These are phyloP conservation scores for Clitopilus passeckerianus DNA, from an alignment of 768 basidiomycete genomes.

Conservation along the genomic window DNA sequence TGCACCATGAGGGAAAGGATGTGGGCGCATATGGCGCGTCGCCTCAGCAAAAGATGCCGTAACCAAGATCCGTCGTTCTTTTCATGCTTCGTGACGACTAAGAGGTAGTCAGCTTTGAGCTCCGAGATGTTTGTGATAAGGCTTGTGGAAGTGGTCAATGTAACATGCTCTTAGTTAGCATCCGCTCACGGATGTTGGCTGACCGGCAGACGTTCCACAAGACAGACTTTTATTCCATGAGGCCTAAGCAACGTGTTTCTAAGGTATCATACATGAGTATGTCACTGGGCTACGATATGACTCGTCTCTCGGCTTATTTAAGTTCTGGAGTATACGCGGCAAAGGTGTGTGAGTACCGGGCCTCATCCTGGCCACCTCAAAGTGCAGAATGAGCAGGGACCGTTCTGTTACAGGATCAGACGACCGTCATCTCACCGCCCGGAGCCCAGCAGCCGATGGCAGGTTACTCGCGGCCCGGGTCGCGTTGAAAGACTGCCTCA, in stretches of 20 bases:
- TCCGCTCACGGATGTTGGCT: not conserved
- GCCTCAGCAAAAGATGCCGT: not conserved
- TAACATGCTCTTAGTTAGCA: not conserved
- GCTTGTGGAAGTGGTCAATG: not conserved
- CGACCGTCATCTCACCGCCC: not conserved
- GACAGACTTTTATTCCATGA: not conserved
- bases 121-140: not conserved
- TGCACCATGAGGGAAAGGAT: not conserved
- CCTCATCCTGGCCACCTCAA: no score
- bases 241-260: not conserved
- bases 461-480: not conserved
- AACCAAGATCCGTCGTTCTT: not conserved
- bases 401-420: not conserved
- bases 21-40: not conserved
- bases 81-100: not conserved
- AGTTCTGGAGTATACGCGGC: no score
- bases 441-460: not conserved
- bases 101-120: not conserved
- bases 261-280: no score
- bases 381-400: not conserved
- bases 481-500: not conserved
- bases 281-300: no score
- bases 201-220: not conserved
- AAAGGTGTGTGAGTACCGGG: no score
- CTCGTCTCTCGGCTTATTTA: no score